Conservation (phyloP, 495 filamentous ascomycete species). For the Pyrenopolyporus hunteri region DNA sequence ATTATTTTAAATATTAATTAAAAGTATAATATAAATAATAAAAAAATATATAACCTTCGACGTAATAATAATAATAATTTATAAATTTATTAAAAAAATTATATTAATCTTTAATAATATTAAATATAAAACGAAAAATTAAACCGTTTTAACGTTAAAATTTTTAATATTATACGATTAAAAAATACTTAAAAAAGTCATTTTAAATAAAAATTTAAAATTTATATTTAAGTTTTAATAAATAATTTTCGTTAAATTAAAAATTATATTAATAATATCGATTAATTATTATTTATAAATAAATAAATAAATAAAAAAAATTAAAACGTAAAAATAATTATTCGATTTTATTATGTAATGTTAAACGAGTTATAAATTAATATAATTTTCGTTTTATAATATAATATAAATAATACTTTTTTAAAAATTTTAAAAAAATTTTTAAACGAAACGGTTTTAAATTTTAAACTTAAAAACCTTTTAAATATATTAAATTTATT, state of each 20-base stretch:
- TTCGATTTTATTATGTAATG: too few relatives aligned
- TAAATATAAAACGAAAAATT: not conserved
- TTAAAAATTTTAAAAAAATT: not conserved
- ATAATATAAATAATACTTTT: not conserved
- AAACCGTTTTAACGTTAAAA: too few relatives aligned
- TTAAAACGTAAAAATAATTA: not conserved
- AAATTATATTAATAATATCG: not conserved
- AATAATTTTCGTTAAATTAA: not conserved
- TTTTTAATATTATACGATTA: too few relatives aligned
- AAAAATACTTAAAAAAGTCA: too few relatives aligned
- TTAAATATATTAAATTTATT: not conserved
- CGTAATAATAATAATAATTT: not conserved
- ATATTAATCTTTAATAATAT: not conserved
- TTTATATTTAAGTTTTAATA: not conserved
- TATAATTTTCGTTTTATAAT: not conserved
- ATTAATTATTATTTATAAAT: not conserved
- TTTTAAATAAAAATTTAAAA: too few relatives aligned
- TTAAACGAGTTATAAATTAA: not conserved
- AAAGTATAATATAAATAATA: not conserved
- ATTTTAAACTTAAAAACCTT: not conserved
- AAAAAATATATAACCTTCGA: not conserved
- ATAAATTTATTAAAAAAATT: not conserved
- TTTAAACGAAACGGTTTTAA: not conserved
- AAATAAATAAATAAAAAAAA: not conserved
- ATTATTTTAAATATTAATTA: not conserved